phyloP scores from a whole-genome alignment of 148 eudicot species.

The Camellia japonica region DNA sequence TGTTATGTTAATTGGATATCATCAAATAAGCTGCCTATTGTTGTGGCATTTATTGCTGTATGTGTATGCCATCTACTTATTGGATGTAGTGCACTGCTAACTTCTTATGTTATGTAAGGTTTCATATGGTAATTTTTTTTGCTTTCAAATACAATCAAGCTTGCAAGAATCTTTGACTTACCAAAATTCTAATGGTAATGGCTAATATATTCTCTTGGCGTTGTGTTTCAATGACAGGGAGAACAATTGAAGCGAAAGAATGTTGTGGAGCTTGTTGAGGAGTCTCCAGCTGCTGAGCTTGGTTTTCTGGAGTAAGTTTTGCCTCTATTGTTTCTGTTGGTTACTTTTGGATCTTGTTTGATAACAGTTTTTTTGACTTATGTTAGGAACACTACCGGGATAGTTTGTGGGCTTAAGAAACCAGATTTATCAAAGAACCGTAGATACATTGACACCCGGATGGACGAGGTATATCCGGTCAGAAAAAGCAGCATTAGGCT shows the following conservation, averaged over 20 bases:
- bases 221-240: constrained; percentile 49
- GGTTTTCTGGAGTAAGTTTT: constrained; percentile 44
- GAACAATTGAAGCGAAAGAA: constrained; percentile 75
- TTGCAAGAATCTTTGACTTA: neutral
- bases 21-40: neutral
- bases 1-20: neutral
- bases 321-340: neutral
- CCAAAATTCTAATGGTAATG: neutral
- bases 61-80: neutral
- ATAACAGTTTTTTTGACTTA: constrained; percentile 14
- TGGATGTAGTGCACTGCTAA: neutral
- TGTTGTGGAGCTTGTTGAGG: constrained; percentile 33
- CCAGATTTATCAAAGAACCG: constrained; percentile 53
- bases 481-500: constrained; percentile 63
- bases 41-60: neutral
- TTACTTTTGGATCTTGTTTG: constrained; percentile 6
- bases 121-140: neutral
- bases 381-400: constrained; percentile 38
- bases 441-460: constrained; percentile 59
- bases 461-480: constrained; percentile 70
- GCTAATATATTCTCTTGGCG: neutral
- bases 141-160: neutral
- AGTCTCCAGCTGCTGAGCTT: constrained; percentile 37
- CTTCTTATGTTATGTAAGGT: neutral
- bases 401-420: constrained; percentile 41